Percentiles rank a stretch among this genome's conserved stretches.
phyloP scores from a whole-genome alignment of 208 protist species.

The Acanthamoeba polyphaga region DNA sequence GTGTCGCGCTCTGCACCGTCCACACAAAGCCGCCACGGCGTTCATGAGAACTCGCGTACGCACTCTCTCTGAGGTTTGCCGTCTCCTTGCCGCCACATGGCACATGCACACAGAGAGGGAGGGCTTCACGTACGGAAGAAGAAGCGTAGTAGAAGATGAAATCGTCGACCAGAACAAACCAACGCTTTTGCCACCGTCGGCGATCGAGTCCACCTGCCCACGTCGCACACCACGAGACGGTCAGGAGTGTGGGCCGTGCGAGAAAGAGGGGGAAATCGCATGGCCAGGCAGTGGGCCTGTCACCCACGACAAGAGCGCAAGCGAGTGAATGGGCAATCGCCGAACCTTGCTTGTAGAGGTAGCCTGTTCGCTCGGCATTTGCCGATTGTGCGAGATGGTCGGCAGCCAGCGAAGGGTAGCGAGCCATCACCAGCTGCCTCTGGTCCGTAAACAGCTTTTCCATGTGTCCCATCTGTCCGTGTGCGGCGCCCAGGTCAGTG shows the following conservation, averaged over 20 bases:
- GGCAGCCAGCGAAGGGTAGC: background rate
- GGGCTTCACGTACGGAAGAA: background rate
- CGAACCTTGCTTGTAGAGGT: background rate
- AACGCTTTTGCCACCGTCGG: conserved; percentile 28
- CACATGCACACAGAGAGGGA: no score
- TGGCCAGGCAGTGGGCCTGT: no score
- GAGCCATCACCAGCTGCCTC: conserved; percentile 4
- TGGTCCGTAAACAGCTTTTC: conserved; percentile 21
- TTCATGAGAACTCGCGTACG: no score
- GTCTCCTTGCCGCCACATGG: no score
- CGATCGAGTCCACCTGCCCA: background rate
- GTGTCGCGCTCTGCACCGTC: background rate
- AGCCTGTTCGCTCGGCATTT: background rate
- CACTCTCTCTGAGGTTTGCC: no score
- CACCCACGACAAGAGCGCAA: background rate
- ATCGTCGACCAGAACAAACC: conserved; percentile 25
- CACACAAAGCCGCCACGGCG: no score
- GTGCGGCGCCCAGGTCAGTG: background rate
- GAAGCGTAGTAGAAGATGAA: conserved; percentile 12
- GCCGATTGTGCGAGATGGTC: conserved; percentile 10
- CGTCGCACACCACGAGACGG: background rate
- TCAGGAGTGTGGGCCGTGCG: no score
- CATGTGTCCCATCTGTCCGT: background rate
- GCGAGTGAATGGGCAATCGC: background rate
- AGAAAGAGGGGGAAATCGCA: no score